phyloP scores from a whole-genome alignment of 352 stramenopile genomes.

The Phytophthora nicotianae region DNA sequence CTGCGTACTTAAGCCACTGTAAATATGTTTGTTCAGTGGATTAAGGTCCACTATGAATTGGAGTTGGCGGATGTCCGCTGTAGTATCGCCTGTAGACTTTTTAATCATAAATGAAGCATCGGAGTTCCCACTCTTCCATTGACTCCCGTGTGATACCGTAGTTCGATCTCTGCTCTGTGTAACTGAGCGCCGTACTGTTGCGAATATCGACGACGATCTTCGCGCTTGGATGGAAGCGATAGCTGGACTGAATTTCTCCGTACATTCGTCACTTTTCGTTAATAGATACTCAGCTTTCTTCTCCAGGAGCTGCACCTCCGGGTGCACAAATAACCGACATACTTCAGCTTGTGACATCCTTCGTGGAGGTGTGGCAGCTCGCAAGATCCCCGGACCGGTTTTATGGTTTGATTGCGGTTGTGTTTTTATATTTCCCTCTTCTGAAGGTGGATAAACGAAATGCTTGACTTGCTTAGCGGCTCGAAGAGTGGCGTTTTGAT shows the following conservation, averaged over 20 bases:
- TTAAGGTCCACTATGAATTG: slow-evolving; percentile 65
- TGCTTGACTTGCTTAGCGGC: slow-evolving; percentile 45
- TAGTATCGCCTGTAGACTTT: neutral
- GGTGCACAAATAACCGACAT: slow-evolving; percentile 40
- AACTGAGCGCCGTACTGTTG: slow-evolving; percentile 1
- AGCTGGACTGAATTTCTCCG: slow-evolving; percentile 26
- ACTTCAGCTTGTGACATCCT: slow-evolving; percentile 20
- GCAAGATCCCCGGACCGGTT: neutral
- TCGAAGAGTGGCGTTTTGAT: slow-evolving; percentile 44
- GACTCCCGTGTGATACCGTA: slow-evolving; percentile 33
- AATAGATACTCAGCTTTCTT: slow-evolving; percentile 52
- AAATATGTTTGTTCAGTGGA: slow-evolving; percentile 44
- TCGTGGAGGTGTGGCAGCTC: neutral
- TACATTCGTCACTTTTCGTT: slow-evolving; percentile 47
- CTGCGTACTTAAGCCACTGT: slow-evolving; percentile 35
- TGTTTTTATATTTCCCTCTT: neutral
- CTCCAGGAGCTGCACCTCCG: slow-evolving; percentile 55
- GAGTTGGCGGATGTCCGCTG: slow-evolving; percentile 18
- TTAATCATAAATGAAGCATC: slow-evolving; percentile 3
- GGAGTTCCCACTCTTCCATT: slow-evolving; percentile 11
- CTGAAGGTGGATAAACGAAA: neutral
- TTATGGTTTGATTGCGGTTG: neutral
- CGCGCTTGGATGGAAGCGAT: slow-evolving; percentile 12
- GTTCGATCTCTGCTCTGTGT: slow-evolving; percentile 39
- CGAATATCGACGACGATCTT: slow-evolving; percentile 28